Evolutionary conservation across 2,329 filamentous ascomycete genomes (phyloP).

Genomic region (Trichoderma guizhouense): DNA sequence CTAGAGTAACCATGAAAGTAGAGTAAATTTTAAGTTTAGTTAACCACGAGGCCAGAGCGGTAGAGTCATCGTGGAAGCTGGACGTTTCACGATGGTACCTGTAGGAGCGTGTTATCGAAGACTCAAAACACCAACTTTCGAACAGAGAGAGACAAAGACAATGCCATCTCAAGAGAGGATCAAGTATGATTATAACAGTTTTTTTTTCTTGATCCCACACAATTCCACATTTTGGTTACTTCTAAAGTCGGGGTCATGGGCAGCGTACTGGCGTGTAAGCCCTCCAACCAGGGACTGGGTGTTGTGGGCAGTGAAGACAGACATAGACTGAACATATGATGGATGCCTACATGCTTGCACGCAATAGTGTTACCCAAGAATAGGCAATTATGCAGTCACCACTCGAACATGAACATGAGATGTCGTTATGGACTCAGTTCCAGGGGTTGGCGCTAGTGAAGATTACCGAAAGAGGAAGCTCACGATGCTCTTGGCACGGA

Average conservation of each 20-base stretch:
- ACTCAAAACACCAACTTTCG: not conserved
- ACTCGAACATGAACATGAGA: not conserved
- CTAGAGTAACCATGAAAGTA: conserved; percentile 11
- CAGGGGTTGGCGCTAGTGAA: not conserved
- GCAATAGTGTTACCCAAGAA: not conserved
- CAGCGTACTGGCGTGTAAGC: not conserved
- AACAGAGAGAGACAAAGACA: not conserved
- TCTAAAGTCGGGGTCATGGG: not conserved
- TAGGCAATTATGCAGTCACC: not conserved
- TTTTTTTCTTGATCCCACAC: not conserved
- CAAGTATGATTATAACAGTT: no score
- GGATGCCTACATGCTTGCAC: not conserved
- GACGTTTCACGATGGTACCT: not conserved
- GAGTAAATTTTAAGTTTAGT: conserved; percentile 11
- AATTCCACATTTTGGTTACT: not conserved
- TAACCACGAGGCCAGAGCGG: not conserved
- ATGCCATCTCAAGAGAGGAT: not conserved
- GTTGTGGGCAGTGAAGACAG: not conserved
- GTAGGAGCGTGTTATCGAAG: not conserved
- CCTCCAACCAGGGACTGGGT: no score
- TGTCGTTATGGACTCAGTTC: not conserved
- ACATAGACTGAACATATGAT: not conserved
- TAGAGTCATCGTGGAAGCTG: not conserved
- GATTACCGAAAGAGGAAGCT: conserved; percentile 8
- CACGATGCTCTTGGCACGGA: conserved; percentile 4